A percentile compares a stretch with the other conserved stretches of the same genome.
These are phyloP conservation scores for Trametes pubescens DNA, from an alignment of 1,284 basidiomycete species.

Conservation along the genomic window DNA sequence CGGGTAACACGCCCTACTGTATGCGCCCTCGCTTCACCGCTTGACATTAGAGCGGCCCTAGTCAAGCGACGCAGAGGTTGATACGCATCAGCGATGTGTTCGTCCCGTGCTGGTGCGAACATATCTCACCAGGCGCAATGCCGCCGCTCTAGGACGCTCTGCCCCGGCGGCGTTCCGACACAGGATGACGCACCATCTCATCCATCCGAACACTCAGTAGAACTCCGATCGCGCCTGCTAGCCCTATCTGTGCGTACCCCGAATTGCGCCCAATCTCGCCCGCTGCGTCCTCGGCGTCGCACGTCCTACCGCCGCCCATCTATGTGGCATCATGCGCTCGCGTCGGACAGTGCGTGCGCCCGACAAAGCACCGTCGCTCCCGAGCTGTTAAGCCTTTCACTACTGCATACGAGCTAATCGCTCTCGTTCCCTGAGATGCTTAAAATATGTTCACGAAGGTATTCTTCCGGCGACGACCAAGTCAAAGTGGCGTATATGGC, in stretches of 20 bases:
- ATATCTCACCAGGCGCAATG: conserved; percentile 8
- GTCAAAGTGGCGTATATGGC: neutral
- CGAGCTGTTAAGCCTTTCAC: neutral
- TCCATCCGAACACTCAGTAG: neutral
- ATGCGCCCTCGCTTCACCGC: neutral
- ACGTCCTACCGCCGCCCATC: conserved; percentile 5
- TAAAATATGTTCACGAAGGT: neutral
- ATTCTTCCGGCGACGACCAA: neutral
- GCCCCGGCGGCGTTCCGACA: conserved; percentile 6
- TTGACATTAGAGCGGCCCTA: neutral
- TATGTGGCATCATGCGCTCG: neutral
- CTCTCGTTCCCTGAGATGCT: conserved; percentile 3
- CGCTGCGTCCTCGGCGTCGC: neutral
- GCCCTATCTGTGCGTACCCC: conserved; percentile 3
- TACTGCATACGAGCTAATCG: neutral
- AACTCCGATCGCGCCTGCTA: neutral
- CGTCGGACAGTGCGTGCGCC: neutral
- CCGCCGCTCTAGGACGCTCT: conserved; percentile 10
- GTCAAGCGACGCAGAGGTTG: neutral
- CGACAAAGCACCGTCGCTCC: neutral
- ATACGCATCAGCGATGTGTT: neutral
- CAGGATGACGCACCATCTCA: conserved; percentile 5
- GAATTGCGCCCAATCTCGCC: neutral
- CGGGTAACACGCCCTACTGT: neutral
- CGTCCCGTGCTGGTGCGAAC: conserved; percentile 5